Evolutionary conservation across 2,329 filamentous ascomycete species (phyloP), one percentile per base, ranked within the genome.

Genomic region (Microsporum audouinii): DNA sequence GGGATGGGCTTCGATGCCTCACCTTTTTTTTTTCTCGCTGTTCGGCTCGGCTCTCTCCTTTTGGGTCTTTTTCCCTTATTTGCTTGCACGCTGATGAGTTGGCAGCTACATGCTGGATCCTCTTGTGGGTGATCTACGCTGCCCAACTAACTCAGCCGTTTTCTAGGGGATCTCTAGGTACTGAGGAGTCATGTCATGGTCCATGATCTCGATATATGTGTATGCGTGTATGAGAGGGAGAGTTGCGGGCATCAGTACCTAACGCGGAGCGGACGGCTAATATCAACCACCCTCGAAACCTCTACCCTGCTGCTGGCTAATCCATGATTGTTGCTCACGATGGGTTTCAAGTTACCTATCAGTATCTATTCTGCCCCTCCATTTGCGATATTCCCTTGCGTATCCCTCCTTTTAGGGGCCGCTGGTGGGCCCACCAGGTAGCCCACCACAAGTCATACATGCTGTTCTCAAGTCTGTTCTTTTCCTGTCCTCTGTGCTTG

Each of bases 121-220:
- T 69, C 71, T 43, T 71, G 71, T 67, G 72, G 71, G 47, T 66
- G 70, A 68, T 69, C 68, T 67, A 68, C 68, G 63, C 60, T 66
- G 64, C 64, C 64, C 64, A 66, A 66, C 63, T 57, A 57, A 53
- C 49, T 53, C 49, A 53, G 29, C 49, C 49, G 27, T 12, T 53
- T 29, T 17, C 27, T 34, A 29, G 12, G 49, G 12, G 29, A 33
- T 53, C 31, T 53, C 31, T 53, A 53, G 31, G 49, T 34, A 53
- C 23, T 7, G 31, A 53, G 8, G 8, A 31, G 29, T 31, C 49
- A 34, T 53, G 29, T 31, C 49, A 53, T 53, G 8, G 31, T 7
- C 12, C 49, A 53, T 29, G 49, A 10, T 53, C 27, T 53, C 12
- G 27, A 53, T 53, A 27, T 31, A 27, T 53, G 14, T 33, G 49